Conservation (phyloP, 805 yeast species). For the Yarrowia sp. region DNA sequence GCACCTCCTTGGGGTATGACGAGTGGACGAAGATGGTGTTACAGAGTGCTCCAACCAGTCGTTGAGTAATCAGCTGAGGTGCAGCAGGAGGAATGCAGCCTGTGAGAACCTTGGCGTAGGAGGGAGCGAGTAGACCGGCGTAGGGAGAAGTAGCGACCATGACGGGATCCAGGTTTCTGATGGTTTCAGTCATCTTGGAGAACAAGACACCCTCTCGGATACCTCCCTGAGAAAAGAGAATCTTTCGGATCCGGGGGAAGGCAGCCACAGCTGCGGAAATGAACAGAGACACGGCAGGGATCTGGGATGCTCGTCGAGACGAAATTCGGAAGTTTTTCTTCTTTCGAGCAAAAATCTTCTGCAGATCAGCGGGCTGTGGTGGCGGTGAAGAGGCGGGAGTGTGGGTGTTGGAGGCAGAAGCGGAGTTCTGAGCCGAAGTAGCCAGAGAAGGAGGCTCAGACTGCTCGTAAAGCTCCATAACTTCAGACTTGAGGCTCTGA, state of each 20-base stretch:
- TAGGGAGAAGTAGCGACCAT: constrained; percentile 67
- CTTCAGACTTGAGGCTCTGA: constrained; percentile 36
- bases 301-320: constrained; percentile 60
- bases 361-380: constrained; percentile 24
- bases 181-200: constrained; percentile 55
- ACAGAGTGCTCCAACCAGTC: constrained; percentile 69
- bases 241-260: constrained; percentile 57
- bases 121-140: constrained; percentile 62
- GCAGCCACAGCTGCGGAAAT: constrained; percentile 62
- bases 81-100: constrained; percentile 58
- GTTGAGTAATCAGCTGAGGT: constrained; percentile 55
- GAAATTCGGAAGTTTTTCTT: constrained; percentile 61
- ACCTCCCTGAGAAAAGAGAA: constrained; percentile 74
- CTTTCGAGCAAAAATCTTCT: constrained; percentile 28
- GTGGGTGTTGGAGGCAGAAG: constrained; percentile 39
- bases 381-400: constrained; percentile 28
- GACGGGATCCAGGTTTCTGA: constrained; percentile 66
- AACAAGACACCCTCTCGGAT: constrained; percentile 73
- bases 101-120: constrained; percentile 53
- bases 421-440: constrained; percentile 19
- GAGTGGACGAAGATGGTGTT: constrained; percentile 75
- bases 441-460: constrained; percentile 18
- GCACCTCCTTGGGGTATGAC: constrained; percentile 72
- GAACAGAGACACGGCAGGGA: constrained; percentile 67
- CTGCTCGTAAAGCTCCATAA: constrained; percentile 34